Conservation (phyloP, 83 land plant species). For the Picea abies region DNA sequence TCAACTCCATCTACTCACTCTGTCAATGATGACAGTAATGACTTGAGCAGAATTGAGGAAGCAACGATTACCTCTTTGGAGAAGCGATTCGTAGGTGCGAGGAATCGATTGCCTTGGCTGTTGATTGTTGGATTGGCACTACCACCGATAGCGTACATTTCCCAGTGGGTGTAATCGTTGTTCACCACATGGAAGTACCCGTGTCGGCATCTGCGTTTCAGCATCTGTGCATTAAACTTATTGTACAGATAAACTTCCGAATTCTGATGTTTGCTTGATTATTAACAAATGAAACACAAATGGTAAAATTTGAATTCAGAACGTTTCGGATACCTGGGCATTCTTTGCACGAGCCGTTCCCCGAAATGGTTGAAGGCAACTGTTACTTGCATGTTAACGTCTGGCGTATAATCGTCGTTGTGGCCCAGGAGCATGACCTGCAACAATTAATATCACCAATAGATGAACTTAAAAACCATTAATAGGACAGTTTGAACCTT, state of each 20-base stretch:
- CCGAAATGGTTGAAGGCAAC: slow-evolving; percentile 77
- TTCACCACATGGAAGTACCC: slow-evolving; percentile 83
- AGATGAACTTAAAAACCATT: too few species aligned
- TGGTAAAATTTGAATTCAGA: not conserved
- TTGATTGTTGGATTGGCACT: slow-evolving; percentile 77
- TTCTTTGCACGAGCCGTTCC: slow-evolving; percentile 60
- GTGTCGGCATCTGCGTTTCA: slow-evolving; percentile 57
- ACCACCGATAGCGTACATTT: slow-evolving; percentile 86
- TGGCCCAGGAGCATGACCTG: slow-evolving; percentile 73
- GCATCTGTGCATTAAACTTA: not conserved
- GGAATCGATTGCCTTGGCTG: slow-evolving; percentile 73
- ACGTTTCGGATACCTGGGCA: slow-evolving; percentile 49
- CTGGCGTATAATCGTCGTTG: slow-evolving; percentile 43
- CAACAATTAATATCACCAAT: too few species aligned
- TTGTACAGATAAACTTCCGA: not conserved
- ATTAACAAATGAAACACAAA: too few species aligned
- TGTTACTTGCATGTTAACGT: slow-evolving; percentile 68
- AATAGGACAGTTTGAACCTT: too few species aligned
- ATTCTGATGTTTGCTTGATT: not conserved
- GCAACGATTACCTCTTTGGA: slow-evolving; percentile 67
- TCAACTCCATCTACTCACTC: not conserved
- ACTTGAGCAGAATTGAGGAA: not conserved
- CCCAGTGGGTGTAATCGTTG: slow-evolving; percentile 79
- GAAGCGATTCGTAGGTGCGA: slow-evolving; percentile 47
- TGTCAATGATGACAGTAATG: not conserved